Conservation (phyloP, 148 eudicot species). For the Spergularia bocconei region DNA sequence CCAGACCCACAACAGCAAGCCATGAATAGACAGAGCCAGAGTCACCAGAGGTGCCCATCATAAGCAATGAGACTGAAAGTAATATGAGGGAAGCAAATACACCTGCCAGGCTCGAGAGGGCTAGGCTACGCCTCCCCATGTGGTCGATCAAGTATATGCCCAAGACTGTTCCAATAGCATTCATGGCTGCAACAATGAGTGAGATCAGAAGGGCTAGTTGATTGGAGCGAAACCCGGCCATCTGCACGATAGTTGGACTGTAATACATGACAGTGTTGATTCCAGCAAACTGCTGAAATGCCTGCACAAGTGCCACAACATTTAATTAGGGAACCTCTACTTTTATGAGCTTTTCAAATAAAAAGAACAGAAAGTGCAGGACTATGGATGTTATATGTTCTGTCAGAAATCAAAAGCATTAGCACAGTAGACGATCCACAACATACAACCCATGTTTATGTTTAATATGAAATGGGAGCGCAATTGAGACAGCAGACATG, state of each 20-base stretch:
- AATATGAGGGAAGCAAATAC: slow-evolving; percentile 61
- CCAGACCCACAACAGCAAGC: slow-evolving; percentile 76
- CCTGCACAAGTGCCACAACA: slow-evolving; percentile 41
- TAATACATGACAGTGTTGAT: slow-evolving; percentile 97
- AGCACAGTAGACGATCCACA: not conserved
- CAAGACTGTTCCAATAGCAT: slow-evolving; percentile 67
- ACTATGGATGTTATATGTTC: not conserved
- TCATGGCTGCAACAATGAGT: slow-evolving; percentile 68
- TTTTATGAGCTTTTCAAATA: not conserved
- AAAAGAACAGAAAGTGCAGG: not conserved
- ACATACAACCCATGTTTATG: not conserved
- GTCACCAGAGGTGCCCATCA: slow-evolving; percentile 37
- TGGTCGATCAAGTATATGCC: slow-evolving; percentile 90
- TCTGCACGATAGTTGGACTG: slow-evolving; percentile 90
- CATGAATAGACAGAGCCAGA: slow-evolving; percentile 39
- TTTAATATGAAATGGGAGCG: not conserved
- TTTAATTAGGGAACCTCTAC: not conserved
- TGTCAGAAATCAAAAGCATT: not conserved
- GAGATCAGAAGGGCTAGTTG: slow-evolving; percentile 83
- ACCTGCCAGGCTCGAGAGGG: slow-evolving; percentile 65
- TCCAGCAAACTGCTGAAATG: slow-evolving; percentile 94
- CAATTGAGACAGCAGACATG: too few species aligned
- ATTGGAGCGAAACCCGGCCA: slow-evolving; percentile 90
- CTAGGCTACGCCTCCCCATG: slow-evolving; percentile 61
- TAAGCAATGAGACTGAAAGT: slow-evolving; percentile 54